Percentiles rank a stretch among this genome's conserved stretches.
Conservation (phyloP, 257 asterid genomes). For the Solanum bulbocastanum region DNA sequence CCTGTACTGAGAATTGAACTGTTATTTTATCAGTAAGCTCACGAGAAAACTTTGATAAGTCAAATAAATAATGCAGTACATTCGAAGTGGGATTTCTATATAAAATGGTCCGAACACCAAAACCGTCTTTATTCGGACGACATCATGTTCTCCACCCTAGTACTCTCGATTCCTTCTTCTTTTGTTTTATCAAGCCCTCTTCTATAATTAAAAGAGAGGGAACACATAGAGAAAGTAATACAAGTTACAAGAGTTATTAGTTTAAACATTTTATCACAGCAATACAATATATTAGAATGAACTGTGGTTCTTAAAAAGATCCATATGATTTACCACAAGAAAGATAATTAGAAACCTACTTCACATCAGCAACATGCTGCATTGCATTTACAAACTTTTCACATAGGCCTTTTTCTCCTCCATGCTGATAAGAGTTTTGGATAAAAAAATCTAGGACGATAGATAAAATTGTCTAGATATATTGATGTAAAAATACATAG, state of each 20-base stretch:
- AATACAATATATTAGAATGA: conserved; percentile 3
- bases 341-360: conserved; percentile 22
- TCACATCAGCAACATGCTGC: conserved; percentile 49
- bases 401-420: conserved; percentile 72
- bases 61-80: background rate
- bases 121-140: background rate
- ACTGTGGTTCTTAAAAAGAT: background rate
- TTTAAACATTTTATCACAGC: background rate
- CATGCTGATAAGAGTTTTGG: conserved; percentile 35
- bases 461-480: background rate
- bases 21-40: background rate
- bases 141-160: background rate
- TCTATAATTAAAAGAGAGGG: background rate
- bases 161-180: background rate
- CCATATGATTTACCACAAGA: background rate
- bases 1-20: background rate
- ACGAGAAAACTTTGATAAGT: background rate
- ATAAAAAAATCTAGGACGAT: background rate
- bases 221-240: background rate
- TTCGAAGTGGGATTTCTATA: background rate
- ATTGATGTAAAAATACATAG: background rate
- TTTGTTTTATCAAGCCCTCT: background rate
- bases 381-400: conserved; percentile 55
- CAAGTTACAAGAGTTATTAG: background rate
- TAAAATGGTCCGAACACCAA: background rate